A percentile compares a stretch with the other conserved stretches of the same genome.
Evolutionary conservation across 257 asterid genomes (phyloP).

Genomic region (Primulina eburnea): DNA sequence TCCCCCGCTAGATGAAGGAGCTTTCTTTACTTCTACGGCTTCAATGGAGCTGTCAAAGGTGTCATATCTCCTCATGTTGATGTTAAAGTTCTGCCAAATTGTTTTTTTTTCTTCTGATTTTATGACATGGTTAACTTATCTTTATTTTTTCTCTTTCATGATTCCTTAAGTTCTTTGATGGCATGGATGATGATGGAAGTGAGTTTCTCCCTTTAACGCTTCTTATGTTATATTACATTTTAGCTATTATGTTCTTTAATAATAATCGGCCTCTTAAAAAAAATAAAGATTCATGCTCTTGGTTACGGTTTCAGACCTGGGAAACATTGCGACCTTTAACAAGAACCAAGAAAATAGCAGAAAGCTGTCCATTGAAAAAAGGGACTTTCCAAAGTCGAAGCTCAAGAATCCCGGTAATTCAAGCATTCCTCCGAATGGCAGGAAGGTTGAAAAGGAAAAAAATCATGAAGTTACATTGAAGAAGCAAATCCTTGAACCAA

Average conservation of each 20-base stretch:
- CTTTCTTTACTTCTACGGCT: constrained; percentile 59
- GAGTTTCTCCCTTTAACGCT: constrained; percentile 53
- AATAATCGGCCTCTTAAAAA: constrained; percentile 46
- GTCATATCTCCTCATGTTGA: constrained; percentile 12
- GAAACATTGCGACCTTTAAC: neutral
- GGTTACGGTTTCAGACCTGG: neutral
- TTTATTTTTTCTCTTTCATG: constrained; percentile 27
- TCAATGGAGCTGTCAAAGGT: constrained; percentile 82
- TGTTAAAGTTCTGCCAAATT: neutral
- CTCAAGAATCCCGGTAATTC: constrained; percentile 25
- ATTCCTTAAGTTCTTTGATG: constrained; percentile 73
- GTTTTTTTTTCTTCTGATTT: constrained; percentile 14
- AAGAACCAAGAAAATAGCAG: neutral
- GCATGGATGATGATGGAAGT: constrained; percentile 98
- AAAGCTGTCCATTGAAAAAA: neutral
- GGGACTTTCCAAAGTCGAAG: constrained; percentile 13
- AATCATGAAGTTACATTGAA: constrained; percentile 32
- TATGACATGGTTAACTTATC: constrained; percentile 32
- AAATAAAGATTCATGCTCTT: constrained; percentile 25
- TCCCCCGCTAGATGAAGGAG: constrained; percentile 94
- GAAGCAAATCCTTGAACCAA: constrained; percentile 40
- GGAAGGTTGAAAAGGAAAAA: constrained; percentile 32
- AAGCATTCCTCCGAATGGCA: constrained; percentile 24
- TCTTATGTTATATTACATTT: constrained; percentile 28
- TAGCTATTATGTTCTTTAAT: constrained; percentile 48